phyloP scores from a whole-genome alignment of 257 asterid genomes.

The Misopates orontium region DNA sequence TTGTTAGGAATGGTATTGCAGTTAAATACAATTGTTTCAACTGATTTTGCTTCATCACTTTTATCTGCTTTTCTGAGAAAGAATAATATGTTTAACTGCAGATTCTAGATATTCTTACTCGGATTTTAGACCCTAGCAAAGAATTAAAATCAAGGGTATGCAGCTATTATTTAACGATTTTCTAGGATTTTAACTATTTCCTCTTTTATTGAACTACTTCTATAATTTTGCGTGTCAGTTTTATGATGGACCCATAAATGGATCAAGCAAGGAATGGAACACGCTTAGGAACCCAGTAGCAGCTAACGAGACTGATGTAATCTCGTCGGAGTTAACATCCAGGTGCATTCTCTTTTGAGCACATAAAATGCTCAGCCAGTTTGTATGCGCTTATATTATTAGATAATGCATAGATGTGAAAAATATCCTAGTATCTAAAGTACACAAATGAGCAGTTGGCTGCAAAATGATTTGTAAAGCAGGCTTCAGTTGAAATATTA shows the following conservation, averaged over 20 bases:
- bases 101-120: conserved; percentile 73
- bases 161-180: conserved; percentile 17
- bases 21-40: conserved; percentile 16
- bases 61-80: conserved; percentile 27
- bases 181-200: conserved; percentile 11
- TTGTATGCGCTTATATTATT: not conserved
- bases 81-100: conserved; percentile 39
- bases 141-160: conserved; percentile 70
- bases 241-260: conserved; percentile 49
- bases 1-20: conserved; percentile 53
- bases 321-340: conserved; percentile 35
- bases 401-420: not conserved
- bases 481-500: not conserved
- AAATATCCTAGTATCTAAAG: not conserved
- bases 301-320: conserved; percentile 29
- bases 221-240: conserved; percentile 44
- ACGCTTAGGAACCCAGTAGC: conserved; percentile 28
- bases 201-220: conserved; percentile 22
- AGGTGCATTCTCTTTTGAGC: conserved; percentile 49
- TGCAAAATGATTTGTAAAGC: not conserved
- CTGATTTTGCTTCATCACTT: conserved; percentile 1
- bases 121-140: conserved; percentile 78
- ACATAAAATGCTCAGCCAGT: conserved; percentile 1
- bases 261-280: conserved; percentile 37
- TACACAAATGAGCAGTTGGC: not conserved